These are phyloP conservation scores for Pseudonitzschia multistriata DNA, from an alignment of 108 stramenopile genomes.

Conservation along the genomic window DNA sequence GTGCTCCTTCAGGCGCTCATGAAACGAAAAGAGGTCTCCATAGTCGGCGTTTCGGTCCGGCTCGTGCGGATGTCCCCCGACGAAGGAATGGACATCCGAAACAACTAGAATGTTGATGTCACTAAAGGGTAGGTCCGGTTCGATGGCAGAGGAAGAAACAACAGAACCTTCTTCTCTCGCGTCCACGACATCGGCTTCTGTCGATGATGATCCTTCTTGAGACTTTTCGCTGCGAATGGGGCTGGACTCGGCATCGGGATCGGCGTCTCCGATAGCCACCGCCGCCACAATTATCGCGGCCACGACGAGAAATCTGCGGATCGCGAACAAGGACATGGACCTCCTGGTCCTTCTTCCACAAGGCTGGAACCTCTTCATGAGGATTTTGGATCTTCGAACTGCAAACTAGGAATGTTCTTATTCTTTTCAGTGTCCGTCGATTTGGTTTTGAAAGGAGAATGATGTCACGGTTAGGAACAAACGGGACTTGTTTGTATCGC, in stretches of 20 bases:
- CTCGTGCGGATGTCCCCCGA: conserved; percentile 66
- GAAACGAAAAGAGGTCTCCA: conserved; percentile 65
- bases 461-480: too few species aligned
- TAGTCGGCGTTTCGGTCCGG: conserved; percentile 56
- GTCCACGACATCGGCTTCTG: background rate
- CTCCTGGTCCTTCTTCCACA: too few species aligned
- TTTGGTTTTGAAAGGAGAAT: too few species aligned
- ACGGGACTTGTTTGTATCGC: too few species aligned
- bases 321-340: background rate
- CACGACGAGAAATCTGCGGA: background rate
- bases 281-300: background rate
- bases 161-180: background rate
- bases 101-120: conserved; percentile 77
- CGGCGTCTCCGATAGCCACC: background rate
- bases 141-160: background rate
- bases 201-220: background rate
- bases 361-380: too few species aligned
- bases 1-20: conserved; percentile 43
- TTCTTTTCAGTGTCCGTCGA: too few species aligned
- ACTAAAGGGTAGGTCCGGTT: conserved; percentile 35
- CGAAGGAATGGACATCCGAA: conserved; percentile 74
- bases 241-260: background rate
- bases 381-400: too few species aligned
- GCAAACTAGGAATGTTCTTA: too few species aligned
- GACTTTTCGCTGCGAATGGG: background rate